Base-by-base conservation (phyloP, 208 protist genomes). In the Trypanosoma brucei region DNA sequence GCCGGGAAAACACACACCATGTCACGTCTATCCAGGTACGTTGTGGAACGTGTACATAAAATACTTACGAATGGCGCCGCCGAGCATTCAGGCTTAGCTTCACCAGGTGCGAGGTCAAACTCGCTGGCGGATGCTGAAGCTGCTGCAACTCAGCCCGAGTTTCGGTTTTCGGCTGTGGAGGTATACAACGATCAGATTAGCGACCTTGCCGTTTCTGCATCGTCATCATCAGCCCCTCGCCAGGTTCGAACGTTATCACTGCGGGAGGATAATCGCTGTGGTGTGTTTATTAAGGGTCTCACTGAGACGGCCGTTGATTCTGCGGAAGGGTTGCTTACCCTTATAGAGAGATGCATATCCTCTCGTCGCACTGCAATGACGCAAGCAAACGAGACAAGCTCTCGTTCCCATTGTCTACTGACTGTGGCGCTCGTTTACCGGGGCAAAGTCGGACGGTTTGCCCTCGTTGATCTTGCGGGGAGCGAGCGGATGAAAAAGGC, bases 1-100 rank as follows among this genome's bases (percentile, higher is more conserved):
- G 81, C 91, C 6, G 97, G 97, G 34, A 98, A 98, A 72, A 98
- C 96, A 40, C 88, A 84, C 76, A 98, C 96, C 31, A 97, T 98
- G 93, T 77, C 63, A 13, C 53, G 62, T 42, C 79, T 85, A 40
- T 76, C 76, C 0, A 36, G 50, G 30, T 88, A 90, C 49, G 80
- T 97, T 37, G 87, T 98, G 46, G 88, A 92, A 39, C 83, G 95
- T 52, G 74, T 97, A 4, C 95, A 95, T 45, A 65, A 74, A 35
- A 55, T 72, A 22, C 22, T 22, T 22, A 22, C 22, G 22, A 22
- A 22, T 22, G 22, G 22, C 22, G 22, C 22, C 22, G 48, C 30
- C 37, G 50, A 59, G 35, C 61, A 52, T 14, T 55, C 31, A 39
- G 52, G 36, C 45, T 8, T 48, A n/a, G 44, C 9, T 14, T 14